These are phyloP conservation scores for Nakazawaea ambrosiae DNA, from an alignment of 805 yeast species.

Conservation along the genomic window DNA sequence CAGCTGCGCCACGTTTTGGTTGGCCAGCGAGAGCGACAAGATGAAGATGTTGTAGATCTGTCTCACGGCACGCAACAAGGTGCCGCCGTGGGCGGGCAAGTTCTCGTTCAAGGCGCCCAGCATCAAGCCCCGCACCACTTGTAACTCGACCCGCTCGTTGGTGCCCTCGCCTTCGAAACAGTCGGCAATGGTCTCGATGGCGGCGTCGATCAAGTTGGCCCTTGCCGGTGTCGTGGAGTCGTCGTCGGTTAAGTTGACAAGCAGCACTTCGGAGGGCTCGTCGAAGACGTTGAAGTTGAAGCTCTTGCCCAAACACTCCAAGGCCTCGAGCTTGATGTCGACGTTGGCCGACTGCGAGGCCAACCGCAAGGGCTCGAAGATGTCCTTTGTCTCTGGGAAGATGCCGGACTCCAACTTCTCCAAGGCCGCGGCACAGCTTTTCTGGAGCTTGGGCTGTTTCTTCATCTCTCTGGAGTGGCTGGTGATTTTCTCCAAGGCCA, in stretches of 20 bases:
- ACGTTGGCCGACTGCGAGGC: slow-evolving; percentile 64
- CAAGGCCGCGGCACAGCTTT: slow-evolving; percentile 32
- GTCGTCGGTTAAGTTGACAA: slow-evolving; percentile 26
- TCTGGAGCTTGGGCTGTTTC: slow-evolving; percentile 35
- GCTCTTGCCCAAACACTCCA: slow-evolving; percentile 82
- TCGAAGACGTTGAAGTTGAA: slow-evolving; percentile 81
- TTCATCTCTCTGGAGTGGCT: slow-evolving; percentile 27
- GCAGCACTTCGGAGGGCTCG: slow-evolving; percentile 41
- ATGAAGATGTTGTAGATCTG: slow-evolving; percentile 91
- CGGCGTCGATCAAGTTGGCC: slow-evolving; percentile 53
- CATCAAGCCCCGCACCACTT: slow-evolving; percentile 85
- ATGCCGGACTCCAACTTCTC: slow-evolving; percentile 32
- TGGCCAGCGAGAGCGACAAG: slow-evolving; percentile 69
- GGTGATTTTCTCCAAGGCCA: slow-evolving; percentile 24
- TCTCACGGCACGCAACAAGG: slow-evolving; percentile 82
- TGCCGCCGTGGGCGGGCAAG: slow-evolving; percentile 84
- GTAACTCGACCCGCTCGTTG: slow-evolving; percentile 82
- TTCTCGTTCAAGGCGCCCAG: slow-evolving; percentile 79
- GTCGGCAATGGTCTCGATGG: slow-evolving; percentile 75
- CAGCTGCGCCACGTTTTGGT: slow-evolving; percentile 94
- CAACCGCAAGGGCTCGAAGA: slow-evolving; percentile 73
- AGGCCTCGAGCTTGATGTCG: slow-evolving; percentile 63
- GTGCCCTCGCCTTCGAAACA: slow-evolving; percentile 92
- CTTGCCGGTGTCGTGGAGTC: slow-evolving; percentile 15
- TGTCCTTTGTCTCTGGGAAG: slow-evolving; percentile 38